Evolutionary conservation across 2,329 filamentous ascomycete species (phyloP).

Genomic region (Fusarium citri): DNA sequence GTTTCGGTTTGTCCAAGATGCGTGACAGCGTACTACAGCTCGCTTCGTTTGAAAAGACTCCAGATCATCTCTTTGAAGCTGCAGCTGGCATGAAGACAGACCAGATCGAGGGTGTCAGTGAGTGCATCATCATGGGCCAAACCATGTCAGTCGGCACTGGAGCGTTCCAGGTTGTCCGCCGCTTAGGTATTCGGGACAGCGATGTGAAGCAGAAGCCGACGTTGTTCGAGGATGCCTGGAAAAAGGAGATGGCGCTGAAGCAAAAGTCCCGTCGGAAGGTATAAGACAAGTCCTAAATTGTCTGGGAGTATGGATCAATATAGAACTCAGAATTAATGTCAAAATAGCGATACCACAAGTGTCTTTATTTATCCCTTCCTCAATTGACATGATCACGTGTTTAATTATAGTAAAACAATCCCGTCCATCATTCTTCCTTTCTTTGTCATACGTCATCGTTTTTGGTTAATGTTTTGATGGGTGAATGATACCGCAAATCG

Average conservation of each 20-base stretch:
- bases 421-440: conserved; percentile 5
- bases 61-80: conserved; percentile 95
- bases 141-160: conserved; percentile 92
- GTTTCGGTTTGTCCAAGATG: conserved; percentile 97
- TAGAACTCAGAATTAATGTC: conserved; percentile 6
- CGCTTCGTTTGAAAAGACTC: conserved; percentile 97
- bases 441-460: conserved; percentile 16
- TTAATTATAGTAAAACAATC: not conserved
- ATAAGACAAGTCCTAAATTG: conserved; percentile 1
- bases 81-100: conserved; percentile 93
- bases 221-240: conserved; percentile 78
- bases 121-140: conserved; percentile 99
- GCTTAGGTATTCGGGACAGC: conserved; percentile 73
- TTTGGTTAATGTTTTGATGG: not conserved
- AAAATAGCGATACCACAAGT: conserved; percentile 27
- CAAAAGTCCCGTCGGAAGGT: conserved; percentile 35
- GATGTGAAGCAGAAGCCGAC: conserved; percentile 70
- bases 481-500: conserved; percentile 5
- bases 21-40: conserved; percentile 92
- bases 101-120: conserved; percentile 90
- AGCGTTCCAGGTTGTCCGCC: conserved; percentile 87
- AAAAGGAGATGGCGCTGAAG: conserved; percentile 42
- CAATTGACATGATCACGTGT: not conserved
- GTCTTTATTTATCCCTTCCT: not conserved
- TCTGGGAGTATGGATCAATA: not conserved